Evolutionary conservation across 495 filamentous ascomycete species (phyloP).

Genomic region (Neurospora hispaniola): DNA sequence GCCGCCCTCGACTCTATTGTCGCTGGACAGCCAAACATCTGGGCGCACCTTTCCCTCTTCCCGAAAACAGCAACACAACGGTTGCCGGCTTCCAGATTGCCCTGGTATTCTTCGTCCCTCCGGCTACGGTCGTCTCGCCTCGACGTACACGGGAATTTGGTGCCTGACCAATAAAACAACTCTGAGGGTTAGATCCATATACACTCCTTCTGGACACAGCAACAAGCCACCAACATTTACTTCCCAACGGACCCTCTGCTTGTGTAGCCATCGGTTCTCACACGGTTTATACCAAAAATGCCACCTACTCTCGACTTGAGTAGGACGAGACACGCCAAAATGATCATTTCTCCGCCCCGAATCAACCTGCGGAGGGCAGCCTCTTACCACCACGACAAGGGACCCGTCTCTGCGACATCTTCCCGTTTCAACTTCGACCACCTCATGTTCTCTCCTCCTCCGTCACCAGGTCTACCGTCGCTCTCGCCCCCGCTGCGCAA

Average conservation of each 20-base stretch:
- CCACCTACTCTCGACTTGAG: slow-evolving; percentile 38
- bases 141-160: not conserved
- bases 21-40: not conserved
- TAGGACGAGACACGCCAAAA: slow-evolving; percentile 36
- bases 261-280: not conserved
- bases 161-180: not conserved
- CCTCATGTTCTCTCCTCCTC: slow-evolving; percentile 50
- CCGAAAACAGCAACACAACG: not conserved
- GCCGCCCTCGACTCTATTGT: not conserved
- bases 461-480: slow-evolving; percentile 53
- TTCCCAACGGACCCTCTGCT: not conserved
- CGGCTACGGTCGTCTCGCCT: not conserved
- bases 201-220: not conserved
- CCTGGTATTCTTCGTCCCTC: not conserved
- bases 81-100: not conserved
- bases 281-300: slow-evolving; percentile 22
- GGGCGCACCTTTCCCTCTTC: not conserved
- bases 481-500: slow-evolving; percentile 52
- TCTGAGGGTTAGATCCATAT: not conserved
- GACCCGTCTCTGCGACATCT: slow-evolving; percentile 41
- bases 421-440: slow-evolving; percentile 51
- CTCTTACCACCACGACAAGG: slow-evolving; percentile 39
- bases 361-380: slow-evolving; percentile 39
- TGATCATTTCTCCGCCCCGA: slow-evolving; percentile 38
- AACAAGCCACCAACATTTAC: not conserved